phyloP scores from a whole-genome alignment of 495 filamentous ascomycete genomes.

The Bryoglossum gracile region DNA sequence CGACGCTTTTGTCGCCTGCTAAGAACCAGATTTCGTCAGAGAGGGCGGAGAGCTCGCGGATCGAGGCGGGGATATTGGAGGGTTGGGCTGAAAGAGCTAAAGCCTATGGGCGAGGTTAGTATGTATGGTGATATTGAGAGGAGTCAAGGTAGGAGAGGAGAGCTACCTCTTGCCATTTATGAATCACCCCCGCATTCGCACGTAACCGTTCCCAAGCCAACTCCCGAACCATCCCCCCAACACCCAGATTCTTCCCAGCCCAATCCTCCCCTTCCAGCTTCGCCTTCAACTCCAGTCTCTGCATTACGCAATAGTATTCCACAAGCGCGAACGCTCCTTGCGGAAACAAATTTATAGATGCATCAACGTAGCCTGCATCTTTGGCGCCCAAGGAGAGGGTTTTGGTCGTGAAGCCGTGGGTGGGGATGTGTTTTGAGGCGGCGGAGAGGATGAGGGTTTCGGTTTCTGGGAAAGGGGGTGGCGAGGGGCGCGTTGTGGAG shows the following conservation, averaged over 20 bases:
- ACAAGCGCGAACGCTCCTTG: conserved; percentile 74
- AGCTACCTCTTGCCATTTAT: conserved; percentile 78
- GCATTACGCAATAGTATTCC: conserved; percentile 68
- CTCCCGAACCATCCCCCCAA: conserved; percentile 44
- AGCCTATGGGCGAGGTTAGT: no score
- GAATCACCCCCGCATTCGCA: conserved; percentile 62
- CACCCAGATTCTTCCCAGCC: conserved; percentile 24
- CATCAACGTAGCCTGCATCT: conserved; percentile 78
- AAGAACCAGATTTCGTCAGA: conserved; percentile 84
- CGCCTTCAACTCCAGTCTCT: conserved; percentile 40
- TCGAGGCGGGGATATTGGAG: conserved; percentile 62
- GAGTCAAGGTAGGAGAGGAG: conserved; percentile 1
- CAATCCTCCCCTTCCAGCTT: conserved; percentile 26
- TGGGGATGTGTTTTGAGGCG: conserved; percentile 69
- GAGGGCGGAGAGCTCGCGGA: conserved; percentile 71
- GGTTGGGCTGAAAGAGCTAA: conserved; percentile 82
- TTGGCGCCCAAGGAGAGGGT: conserved; percentile 71
- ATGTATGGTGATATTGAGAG: no score
- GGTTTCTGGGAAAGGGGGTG: conserved; percentile 56
- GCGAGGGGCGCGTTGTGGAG: conserved; percentile 56
- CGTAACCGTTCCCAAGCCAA: conserved; percentile 65
- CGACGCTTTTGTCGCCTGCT: conserved; percentile 73
- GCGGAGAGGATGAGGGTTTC: conserved; percentile 75
- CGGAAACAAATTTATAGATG: conserved; percentile 74
- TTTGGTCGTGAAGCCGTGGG: conserved; percentile 68